A percentile compares a stretch with the other conserved stretches of the same genome.
These are phyloP conservation scores for Articulospora tetracladia DNA, from an alignment of 495 filamentous ascomycete genomes.

Conservation along the genomic window DNA sequence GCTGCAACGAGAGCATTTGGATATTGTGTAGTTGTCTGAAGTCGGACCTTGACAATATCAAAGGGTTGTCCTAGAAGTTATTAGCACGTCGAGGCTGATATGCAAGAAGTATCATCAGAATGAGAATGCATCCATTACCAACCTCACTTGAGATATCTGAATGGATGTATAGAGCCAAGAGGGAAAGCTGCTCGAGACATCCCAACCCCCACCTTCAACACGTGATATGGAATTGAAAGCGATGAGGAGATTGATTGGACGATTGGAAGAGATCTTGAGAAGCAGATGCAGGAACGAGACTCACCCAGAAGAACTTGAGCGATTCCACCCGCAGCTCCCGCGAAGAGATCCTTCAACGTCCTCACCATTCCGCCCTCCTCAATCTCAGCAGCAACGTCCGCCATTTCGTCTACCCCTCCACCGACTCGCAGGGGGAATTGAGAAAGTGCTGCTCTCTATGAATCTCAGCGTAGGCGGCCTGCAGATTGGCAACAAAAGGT, in stretches of 20 bases:
- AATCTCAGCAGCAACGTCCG: conserved; percentile 22
- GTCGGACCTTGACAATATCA: conserved; percentile 96
- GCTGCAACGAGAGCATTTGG: conserved; percentile 75
- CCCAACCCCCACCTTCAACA: conserved; percentile 1
- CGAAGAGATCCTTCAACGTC: conserved; percentile 90
- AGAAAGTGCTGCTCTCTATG: neutral
- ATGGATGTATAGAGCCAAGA: neutral
- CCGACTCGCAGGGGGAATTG: neutral
- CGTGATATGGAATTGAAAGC: conserved; percentile 9
- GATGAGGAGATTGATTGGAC: conserved; percentile 2
- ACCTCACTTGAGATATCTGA: neutral
- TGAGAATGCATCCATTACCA: neutral
- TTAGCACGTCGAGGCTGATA: conserved; percentile 13
- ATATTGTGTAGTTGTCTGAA: conserved; percentile 85
- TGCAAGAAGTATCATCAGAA: neutral
- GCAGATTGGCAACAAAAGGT: neutral
- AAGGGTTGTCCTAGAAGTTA: conserved; percentile 81
- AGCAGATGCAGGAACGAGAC: conserved; percentile 32
- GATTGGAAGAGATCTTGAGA: neutral
- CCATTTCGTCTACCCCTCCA: conserved; percentile 23
- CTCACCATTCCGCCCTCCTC: conserved; percentile 24
- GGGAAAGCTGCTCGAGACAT: neutral
- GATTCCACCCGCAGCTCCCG: conserved; percentile 86
- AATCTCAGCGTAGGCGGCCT: neutral
- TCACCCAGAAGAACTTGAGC: conserved; percentile 93